Evolutionary conservation across 176 grass and related monocot species (phyloP).

Genomic region (Cocos nucifera): DNA sequence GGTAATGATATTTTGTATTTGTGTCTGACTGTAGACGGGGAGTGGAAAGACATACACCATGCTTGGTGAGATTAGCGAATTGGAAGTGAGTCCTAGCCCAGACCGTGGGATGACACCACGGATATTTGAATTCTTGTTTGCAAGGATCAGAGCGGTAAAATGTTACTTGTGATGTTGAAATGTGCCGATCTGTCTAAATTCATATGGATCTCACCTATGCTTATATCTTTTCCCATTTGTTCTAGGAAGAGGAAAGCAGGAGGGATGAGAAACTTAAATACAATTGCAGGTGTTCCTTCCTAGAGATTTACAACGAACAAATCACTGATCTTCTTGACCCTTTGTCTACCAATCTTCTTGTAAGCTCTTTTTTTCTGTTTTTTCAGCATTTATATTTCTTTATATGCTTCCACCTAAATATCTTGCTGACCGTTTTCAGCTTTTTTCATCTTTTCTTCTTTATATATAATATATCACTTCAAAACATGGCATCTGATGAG

Average conservation of each 20-base stretch:
- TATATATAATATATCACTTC: not conserved
- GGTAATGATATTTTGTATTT: conserved; percentile 6
- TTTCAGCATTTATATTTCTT: conserved; percentile 7
- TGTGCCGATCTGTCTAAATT: not conserved
- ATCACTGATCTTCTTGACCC: conserved; percentile 97
- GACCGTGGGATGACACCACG: conserved; percentile 90
- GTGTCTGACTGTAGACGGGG: conserved; percentile 56
- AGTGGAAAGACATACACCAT: conserved; percentile 97
- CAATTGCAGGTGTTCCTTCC: conserved; percentile 92
- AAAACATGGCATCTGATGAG: conserved; percentile 12
- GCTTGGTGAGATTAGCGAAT: conserved; percentile 81
- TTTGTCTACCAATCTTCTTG: conserved; percentile 74
- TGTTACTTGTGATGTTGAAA: not conserved
- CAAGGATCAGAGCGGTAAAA: conserved; percentile 93
- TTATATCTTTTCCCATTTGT: not conserved
- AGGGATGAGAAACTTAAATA: conserved; percentile 97
- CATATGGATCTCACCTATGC: not conserved
- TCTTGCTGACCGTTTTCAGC: not conserved
- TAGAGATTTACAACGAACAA: conserved; percentile 99
- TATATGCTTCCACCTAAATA: not conserved
- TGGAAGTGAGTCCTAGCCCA: conserved; percentile 67
- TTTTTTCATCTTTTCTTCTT: conserved; percentile 4
- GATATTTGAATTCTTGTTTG: conserved; percentile 95
- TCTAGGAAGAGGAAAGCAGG: conserved; percentile 91
- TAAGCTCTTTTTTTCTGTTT: conserved; percentile 26